Conservation (phyloP, 352 stramenopile species). For the Blastocystis sp. region DNA sequence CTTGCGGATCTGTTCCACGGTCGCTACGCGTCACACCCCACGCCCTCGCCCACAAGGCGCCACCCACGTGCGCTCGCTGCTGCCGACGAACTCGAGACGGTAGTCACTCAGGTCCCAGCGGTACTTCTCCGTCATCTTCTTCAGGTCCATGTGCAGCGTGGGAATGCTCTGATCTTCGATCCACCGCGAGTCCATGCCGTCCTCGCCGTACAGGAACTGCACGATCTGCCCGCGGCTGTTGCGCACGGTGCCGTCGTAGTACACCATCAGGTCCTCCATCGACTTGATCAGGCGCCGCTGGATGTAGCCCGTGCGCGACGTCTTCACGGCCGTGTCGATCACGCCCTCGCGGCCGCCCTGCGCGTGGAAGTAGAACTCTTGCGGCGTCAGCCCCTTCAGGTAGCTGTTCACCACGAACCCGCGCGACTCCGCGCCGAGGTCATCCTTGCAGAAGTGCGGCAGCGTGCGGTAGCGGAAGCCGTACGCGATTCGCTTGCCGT, state of each 20-base stretch:
- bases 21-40: constrained; percentile 23
- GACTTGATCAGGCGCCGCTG: constrained; percentile 98
- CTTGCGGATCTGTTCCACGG: constrained; percentile 79
- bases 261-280: constrained; percentile 96
- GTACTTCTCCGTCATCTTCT: constrained; percentile 16
- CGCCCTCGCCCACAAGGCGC: background rate
- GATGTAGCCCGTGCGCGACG: constrained; percentile 97
- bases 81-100: constrained; percentile 9
- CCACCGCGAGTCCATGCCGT: constrained; percentile 99
- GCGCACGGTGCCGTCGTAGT: constrained; percentile 97
- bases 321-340: constrained; percentile 99
- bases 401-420: constrained; percentile 99
- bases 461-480: constrained; percentile 90
- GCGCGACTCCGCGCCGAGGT: constrained; percentile 92
- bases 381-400: constrained; percentile 85
- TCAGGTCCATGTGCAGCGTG: constrained; percentile 41
- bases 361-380: constrained; percentile 99
- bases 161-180: constrained; percentile 93
- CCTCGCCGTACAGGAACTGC: constrained; percentile 92
- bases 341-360: constrained; percentile 97
- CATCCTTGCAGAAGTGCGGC: constrained; percentile 90
- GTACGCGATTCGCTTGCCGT: constrained; percentile 87
- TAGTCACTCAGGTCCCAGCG: constrained; percentile 59
- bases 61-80: constrained; percentile 17
- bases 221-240: constrained; percentile 84